phyloP scores from a whole-genome alignment of 2,329 filamentous ascomycete species.

The Metarhizium album region DNA sequence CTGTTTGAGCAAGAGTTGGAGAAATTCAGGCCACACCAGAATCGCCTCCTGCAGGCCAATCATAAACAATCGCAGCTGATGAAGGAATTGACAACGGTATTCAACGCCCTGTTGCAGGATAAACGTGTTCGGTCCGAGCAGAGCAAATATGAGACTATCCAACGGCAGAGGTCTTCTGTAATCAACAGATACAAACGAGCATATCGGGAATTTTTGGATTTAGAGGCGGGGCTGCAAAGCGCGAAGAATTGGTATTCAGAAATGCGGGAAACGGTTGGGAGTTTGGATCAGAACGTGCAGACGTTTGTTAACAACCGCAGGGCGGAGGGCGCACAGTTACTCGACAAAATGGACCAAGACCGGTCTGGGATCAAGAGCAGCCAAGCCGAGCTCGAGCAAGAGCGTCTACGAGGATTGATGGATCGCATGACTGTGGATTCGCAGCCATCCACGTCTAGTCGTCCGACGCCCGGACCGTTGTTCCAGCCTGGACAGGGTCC shows the following conservation, averaged over 20 bases:
- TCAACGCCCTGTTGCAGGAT: slow-evolving; percentile 82
- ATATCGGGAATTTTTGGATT: slow-evolving; percentile 85
- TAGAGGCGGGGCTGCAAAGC: slow-evolving; percentile 73
- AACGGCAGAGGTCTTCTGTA: slow-evolving; percentile 69
- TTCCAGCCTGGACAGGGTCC: slow-evolving; percentile 36
- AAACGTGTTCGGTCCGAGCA: slow-evolving; percentile 89
- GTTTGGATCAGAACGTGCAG: slow-evolving; percentile 89
- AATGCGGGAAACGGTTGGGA: slow-evolving; percentile 91
- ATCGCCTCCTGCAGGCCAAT: slow-evolving; percentile 78
- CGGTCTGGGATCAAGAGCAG: slow-evolving; percentile 48
- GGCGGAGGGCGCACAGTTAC: slow-evolving; percentile 80
- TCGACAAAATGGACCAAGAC: slow-evolving; percentile 77
- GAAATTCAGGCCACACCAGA: slow-evolving; percentile 91
- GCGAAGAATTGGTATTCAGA: slow-evolving; percentile 91
- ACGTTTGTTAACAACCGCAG: slow-evolving; percentile 92
- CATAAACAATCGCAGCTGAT: slow-evolving; percentile 91
- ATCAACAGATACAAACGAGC: slow-evolving; percentile 82
- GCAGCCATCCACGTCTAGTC: slow-evolving; percentile 12
- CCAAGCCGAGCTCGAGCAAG: slow-evolving; percentile 74
- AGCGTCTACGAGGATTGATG: slow-evolving; percentile 82
- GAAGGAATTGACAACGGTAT: slow-evolving; percentile 84
- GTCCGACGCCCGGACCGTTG: slow-evolving; percentile 29
- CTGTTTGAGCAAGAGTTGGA: slow-evolving; percentile 95
- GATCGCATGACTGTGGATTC: slow-evolving; percentile 88
- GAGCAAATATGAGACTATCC: slow-evolving; percentile 85